Conservation (phyloP, 164 flowering plant species). For the Taxillus chinensis region DNA sequence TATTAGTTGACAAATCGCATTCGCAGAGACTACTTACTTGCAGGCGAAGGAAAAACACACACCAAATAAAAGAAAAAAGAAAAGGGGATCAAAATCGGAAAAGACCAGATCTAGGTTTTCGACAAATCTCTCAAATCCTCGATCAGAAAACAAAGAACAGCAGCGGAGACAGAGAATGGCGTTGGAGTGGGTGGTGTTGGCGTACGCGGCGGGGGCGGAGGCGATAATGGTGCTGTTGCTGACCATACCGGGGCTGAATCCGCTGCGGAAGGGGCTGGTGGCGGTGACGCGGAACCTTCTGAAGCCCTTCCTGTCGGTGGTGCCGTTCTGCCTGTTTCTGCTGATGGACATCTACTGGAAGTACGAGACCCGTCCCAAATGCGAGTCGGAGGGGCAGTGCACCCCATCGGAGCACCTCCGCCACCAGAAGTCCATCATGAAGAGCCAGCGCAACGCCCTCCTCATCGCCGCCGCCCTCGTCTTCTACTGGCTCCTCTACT, state of each 20-base stretch:
- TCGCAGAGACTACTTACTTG: too few relatives aligned
- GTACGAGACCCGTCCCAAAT: conserved; percentile 52
- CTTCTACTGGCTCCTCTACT: conserved; percentile 82
- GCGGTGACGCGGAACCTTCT: conserved; percentile 51
- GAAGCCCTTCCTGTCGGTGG: conserved; percentile 56
- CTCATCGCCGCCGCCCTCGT: conserved; percentile 70
- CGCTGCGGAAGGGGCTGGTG: conserved; percentile 43
- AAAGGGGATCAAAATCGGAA: too few relatives aligned
- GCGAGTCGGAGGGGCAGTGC: conserved; percentile 36
- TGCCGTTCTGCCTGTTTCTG: conserved; percentile 54
- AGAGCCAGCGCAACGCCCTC: conserved; percentile 86
- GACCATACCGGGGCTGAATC: conserved; percentile 48
- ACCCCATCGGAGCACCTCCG: conserved; percentile 58
- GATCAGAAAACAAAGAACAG: too few relatives aligned
- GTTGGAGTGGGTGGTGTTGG: conserved; percentile 57
- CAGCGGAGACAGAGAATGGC: conserved; percentile 25
- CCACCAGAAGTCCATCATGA: conserved; percentile 88
- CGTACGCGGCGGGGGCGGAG: conserved; percentile 61
- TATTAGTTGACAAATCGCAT: too few relatives aligned
- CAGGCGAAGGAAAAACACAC: too few relatives aligned
- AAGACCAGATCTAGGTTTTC: neutral
- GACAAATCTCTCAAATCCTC: too few relatives aligned
- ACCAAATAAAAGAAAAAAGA: too few relatives aligned
- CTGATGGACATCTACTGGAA: conserved; percentile 71
- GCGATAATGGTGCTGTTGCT: conserved; percentile 55